These are phyloP conservation scores for Phytopythium mirpurense DNA, from an alignment of 352 stramenopile species.

Conservation along the genomic window DNA sequence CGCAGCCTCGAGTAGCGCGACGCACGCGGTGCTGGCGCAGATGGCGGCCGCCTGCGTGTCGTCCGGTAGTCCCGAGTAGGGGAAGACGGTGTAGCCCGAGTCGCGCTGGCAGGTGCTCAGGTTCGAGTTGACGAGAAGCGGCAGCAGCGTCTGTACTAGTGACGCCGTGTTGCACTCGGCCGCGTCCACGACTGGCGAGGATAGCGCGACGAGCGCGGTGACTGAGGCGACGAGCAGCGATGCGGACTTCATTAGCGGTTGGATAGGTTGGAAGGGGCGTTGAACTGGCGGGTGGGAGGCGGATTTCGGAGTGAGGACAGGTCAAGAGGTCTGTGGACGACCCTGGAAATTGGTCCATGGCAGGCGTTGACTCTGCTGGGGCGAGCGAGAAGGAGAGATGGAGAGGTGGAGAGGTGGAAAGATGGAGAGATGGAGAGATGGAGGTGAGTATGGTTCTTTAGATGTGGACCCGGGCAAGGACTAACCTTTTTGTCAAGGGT, in stretches of 20 bases:
- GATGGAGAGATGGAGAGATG: too few species aligned
- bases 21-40: conserved; percentile 24
- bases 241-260: conserved; percentile 26
- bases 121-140: conserved; percentile 19
- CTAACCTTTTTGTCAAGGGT: too few species aligned
- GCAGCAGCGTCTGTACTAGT: conserved; percentile 23
- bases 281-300: conserved; percentile 6
- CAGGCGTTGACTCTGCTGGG: too few species aligned
- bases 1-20: conserved; percentile 20
- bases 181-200: conserved; percentile 8
- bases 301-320: conserved; percentile 15
- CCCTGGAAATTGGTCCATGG: too few species aligned
- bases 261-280: background rate
- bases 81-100: conserved; percentile 29
- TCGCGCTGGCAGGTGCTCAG: conserved; percentile 14
- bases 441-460: too few species aligned
- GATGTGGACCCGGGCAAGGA: too few species aligned
- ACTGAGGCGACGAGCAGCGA: conserved; percentile 14
- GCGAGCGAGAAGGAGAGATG: too few species aligned
- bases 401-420: too few species aligned
- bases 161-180: conserved; percentile 24
- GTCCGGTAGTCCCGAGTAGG: conserved; percentile 28
- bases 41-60: conserved; percentile 17
- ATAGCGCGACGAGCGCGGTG: conserved; percentile 14
- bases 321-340: too few species aligned